Conservation (phyloP, 441 rosid species). For the Gossypium davidsonii region DNA sequence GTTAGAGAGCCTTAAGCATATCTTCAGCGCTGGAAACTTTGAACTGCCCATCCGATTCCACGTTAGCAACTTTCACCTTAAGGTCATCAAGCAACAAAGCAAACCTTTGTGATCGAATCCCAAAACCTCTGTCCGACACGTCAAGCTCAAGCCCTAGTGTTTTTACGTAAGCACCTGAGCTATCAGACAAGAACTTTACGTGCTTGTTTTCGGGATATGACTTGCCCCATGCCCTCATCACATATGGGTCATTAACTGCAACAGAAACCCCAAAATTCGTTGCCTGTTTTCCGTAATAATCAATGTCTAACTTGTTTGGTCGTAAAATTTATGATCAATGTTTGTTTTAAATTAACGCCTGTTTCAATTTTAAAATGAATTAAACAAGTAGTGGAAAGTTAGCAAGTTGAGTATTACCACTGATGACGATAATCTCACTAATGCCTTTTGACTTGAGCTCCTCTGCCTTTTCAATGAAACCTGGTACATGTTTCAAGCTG, state of each 20-base stretch:
- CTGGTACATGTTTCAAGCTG: slow-evolving; percentile 87
- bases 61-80: slow-evolving; percentile 71
- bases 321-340: not conserved
- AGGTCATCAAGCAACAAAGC: slow-evolving; percentile 79
- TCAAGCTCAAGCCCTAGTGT: slow-evolving; percentile 90
- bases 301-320: not conserved
- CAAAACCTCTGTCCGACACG: slow-evolving; percentile 67
- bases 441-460: slow-evolving; percentile 77
- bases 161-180: slow-evolving; percentile 65
- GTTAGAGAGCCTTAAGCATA: slow-evolving; percentile 51
- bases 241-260: slow-evolving; percentile 84
- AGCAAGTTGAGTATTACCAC: slow-evolving; percentile 35
- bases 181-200: slow-evolving; percentile 78
- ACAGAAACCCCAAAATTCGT: not conserved
- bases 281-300: not conserved
- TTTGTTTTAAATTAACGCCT: not conserved
- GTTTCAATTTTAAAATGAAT: not conserved
- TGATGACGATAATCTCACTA: slow-evolving; percentile 58
- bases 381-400: not conserved
- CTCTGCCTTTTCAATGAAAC: slow-evolving; percentile 80
- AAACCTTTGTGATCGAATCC: slow-evolving; percentile 71
- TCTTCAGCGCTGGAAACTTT: slow-evolving; percentile 78
- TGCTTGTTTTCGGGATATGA: slow-evolving; percentile 86
- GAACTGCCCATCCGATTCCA: slow-evolving; percentile 81
- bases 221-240: slow-evolving; percentile 92